A percentile compares a stretch with the other conserved stretches of the same genome.
Conservation (phyloP, 352 stramenopile species). For the Aphanomyces invadans region DNA sequence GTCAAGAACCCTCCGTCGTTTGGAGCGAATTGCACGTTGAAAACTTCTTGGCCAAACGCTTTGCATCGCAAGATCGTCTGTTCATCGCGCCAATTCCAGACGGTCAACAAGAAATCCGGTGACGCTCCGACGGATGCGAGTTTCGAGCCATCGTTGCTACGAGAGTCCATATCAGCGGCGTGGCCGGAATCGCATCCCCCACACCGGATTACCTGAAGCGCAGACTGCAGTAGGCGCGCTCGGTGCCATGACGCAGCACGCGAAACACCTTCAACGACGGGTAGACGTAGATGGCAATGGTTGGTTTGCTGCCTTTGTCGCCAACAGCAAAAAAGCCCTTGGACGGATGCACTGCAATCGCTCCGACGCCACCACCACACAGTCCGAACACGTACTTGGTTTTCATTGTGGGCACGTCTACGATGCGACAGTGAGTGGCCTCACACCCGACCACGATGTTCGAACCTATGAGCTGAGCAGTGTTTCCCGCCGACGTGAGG, state of each 20-base stretch:
- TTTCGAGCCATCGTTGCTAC: constrained; percentile 70
- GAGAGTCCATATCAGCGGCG: constrained; percentile 27
- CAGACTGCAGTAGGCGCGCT: constrained; percentile 69
- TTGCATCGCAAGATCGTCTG: constrained; percentile 88
- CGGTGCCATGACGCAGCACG: constrained; percentile 77
- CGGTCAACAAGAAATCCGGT: constrained; percentile 88
- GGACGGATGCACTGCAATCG: constrained; percentile 63
- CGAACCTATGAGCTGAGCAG: constrained; percentile 44
- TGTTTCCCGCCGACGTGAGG: constrained; percentile 63
- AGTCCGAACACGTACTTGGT: constrained; percentile 57
- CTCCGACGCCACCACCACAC: constrained; percentile 52
- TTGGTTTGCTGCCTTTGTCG: constrained; percentile 81
- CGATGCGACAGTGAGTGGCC: constrained; percentile 24
- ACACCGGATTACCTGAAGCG: constrained; percentile 36
- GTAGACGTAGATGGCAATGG: constrained; percentile 85
- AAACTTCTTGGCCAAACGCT: constrained; percentile 92
- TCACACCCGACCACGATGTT: neutral
- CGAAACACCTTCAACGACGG: constrained; percentile 58
- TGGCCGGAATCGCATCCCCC: neutral
- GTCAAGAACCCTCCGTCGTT: constrained; percentile 85
- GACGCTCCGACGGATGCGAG: constrained; percentile 80
- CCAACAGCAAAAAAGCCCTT: constrained; percentile 76
- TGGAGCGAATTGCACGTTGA: constrained; percentile 84
- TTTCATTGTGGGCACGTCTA: constrained; percentile 26
- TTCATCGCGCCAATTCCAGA: constrained; percentile 90